Evolutionary conservation across 2,329 filamentous ascomycete genomes (phyloP), one percentile per base, ranked within the genome.

Genomic region (Elsinoe arachidis): DNA sequence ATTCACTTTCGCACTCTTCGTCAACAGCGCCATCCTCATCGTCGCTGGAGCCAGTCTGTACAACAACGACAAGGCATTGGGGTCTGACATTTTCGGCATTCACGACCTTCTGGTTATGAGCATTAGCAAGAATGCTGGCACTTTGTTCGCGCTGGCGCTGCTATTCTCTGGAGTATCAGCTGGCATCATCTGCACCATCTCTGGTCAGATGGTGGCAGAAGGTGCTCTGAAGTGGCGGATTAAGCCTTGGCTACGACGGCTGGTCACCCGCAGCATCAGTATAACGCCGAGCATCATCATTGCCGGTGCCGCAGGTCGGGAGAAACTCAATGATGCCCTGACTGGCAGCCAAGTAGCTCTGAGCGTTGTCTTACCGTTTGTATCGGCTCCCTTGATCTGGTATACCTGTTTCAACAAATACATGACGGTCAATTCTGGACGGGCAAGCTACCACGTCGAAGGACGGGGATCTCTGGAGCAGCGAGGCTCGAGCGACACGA

Each of bases 151-250:
- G 0, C 76, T 95, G 2, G 88, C 90, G 0, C 75, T 95, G 1
- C 79, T 95, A 0, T 80, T 95, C 0, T 91, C 86, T 0, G 90
- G 90, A 7, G 80, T 89, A 11, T 88, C 85, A 0, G 90, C 90
- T 0, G 90, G 90, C 5, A 88, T 95, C 35, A 86, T 95, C 2
- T 95, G 90, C 73, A 95, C 90, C 1, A 93, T 95, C 63, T 82
- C 90, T 0, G 90, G 90, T 0, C 90, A 95, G 69, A 93, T 95
- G 84, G 86, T 95, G 19, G 85, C 83, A 61, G 90, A 95, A 69
- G 90, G 90, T 5, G 88, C 90, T 60, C 70, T 95, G 44, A 82
- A 83, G 47, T 90, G 88, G 87, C 82, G 73, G 4, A 71, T 91
- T 33, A 78, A 78, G 60, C 90, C 90, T 0, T 95, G 90, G 90